These are phyloP conservation scores for Rhododendron griersonianum DNA, from an alignment of 148 eudicot genomes.

Conservation along the genomic window DNA sequence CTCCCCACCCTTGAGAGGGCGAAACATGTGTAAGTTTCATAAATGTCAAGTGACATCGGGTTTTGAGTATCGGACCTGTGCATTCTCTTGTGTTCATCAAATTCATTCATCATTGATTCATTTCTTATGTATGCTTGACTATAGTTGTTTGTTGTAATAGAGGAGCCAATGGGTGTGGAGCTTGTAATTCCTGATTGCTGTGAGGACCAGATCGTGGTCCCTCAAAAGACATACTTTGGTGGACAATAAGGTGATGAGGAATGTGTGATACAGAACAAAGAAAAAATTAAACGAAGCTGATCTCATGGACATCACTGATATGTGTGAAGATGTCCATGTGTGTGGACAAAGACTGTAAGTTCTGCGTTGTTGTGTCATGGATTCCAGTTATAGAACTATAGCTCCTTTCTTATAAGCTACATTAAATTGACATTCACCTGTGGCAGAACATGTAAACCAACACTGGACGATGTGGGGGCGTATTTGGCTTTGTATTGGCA, in stretches of 20 bases:
- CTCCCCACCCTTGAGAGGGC: background rate
- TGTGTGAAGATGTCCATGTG: slow-evolving; percentile 35
- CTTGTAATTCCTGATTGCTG: slow-evolving; percentile 70
- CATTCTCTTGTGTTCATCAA: background rate
- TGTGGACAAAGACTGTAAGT: slow-evolving; percentile 71
- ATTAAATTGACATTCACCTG: slow-evolving; percentile 3
- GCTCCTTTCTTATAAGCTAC: slow-evolving; percentile 2
- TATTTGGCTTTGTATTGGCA: slow-evolving; percentile 84
- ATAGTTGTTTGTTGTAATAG: slow-evolving; percentile 27
- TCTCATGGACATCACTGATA: slow-evolving; percentile 42
- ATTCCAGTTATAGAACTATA: background rate
- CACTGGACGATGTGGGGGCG: slow-evolving; percentile 75
- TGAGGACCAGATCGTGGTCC: slow-evolving; percentile 63
- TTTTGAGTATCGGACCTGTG: background rate
- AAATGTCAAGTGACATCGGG: background rate
- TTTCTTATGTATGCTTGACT: background rate
- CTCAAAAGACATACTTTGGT: slow-evolving; percentile 74
- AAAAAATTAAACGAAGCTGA: slow-evolving; percentile 43
- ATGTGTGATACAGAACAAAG: slow-evolving; percentile 70
- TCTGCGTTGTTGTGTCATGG: slow-evolving; percentile 3
- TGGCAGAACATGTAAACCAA: slow-evolving; percentile 76
- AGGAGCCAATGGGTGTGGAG: slow-evolving; percentile 76
- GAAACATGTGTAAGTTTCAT: background rate
- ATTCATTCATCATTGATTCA: background rate
- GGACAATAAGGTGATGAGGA: slow-evolving; percentile 80